Conservation (phyloP, 2,329 filamentous ascomycete species). For the Venturia asperata region DNA sequence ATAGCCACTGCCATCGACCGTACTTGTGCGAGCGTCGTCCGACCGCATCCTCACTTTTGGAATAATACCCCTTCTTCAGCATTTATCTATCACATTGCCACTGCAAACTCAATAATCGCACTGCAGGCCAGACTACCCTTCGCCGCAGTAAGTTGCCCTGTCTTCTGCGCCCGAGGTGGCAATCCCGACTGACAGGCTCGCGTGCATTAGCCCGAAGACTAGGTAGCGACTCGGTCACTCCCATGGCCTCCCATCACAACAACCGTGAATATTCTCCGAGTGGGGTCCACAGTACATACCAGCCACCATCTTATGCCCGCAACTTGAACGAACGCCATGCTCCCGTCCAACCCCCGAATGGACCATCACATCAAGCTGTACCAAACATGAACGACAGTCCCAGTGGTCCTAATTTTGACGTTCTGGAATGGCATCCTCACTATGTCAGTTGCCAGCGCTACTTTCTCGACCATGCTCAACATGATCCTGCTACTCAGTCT, state of each 20-base stretch:
- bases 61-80: neutral
- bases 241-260: slow-evolving; percentile 4
- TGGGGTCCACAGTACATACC: slow-evolving; percentile 8
- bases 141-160: neutral
- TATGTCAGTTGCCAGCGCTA: slow-evolving; percentile 86
- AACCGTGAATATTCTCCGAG: slow-evolving; percentile 10
- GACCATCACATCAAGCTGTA: neutral
- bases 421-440: slow-evolving; percentile 87
- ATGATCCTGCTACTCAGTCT: slow-evolving; percentile 74
- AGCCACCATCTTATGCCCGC: neutral
- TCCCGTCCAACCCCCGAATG: neutral
- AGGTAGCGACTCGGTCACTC: neutral
- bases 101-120: neutral
- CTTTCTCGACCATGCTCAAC: slow-evolving; percentile 86
- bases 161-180: neutral
- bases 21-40: neutral
- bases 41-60: neutral
- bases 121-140: neutral
- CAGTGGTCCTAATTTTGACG: slow-evolving; percentile 56
- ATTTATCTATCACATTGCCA: neutral
- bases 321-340: neutral
- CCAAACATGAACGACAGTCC: slow-evolving; percentile 26
- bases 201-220: slow-evolving; percentile 1
- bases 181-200: slow-evolving; percentile 1
- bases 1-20: neutral